These are phyloP conservation scores for Kalanchoe fedtschenkoi DNA, from an alignment of 164 flowering plant species.

Conservation along the genomic window DNA sequence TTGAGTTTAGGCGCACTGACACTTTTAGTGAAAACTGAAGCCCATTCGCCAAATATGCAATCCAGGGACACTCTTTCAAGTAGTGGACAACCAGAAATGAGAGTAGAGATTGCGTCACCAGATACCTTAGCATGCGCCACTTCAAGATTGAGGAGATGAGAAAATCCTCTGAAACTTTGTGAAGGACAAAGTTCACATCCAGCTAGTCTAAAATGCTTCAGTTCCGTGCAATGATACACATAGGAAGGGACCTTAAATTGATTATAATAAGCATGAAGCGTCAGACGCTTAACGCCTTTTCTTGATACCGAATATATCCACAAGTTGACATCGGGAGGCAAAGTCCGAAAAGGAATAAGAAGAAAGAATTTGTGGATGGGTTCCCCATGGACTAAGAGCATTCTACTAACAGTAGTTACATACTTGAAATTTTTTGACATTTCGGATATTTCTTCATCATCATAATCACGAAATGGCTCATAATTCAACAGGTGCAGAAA, in stretches of 20 bases:
- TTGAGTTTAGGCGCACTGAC: background rate
- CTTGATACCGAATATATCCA: background rate
- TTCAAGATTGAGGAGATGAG: constrained; percentile 9
- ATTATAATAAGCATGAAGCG: background rate
- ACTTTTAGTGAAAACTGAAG: background rate
- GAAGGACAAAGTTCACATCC: constrained; percentile 6
- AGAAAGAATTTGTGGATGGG: background rate
- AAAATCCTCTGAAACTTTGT: constrained; percentile 14
- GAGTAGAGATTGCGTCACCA: background rate
- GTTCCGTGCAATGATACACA: background rate
- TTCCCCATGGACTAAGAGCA: background rate
- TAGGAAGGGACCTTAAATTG: background rate
- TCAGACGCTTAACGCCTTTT: background rate
- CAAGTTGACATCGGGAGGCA: background rate
- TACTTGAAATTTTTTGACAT: too few relatives aligned
- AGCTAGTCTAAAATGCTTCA: constrained; percentile 3
- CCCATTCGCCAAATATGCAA: too few relatives aligned
- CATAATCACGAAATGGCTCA: too few relatives aligned
- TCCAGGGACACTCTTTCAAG: background rate
- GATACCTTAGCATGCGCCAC: background rate
- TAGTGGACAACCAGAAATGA: background rate
- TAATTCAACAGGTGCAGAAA: too few relatives aligned
- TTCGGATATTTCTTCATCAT: too few relatives aligned
- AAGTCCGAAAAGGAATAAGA: background rate
- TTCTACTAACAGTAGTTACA: background rate